These are phyloP conservation scores for Salix koriyanagi DNA, from an alignment of 345 rosid species.

Conservation along the genomic window DNA sequence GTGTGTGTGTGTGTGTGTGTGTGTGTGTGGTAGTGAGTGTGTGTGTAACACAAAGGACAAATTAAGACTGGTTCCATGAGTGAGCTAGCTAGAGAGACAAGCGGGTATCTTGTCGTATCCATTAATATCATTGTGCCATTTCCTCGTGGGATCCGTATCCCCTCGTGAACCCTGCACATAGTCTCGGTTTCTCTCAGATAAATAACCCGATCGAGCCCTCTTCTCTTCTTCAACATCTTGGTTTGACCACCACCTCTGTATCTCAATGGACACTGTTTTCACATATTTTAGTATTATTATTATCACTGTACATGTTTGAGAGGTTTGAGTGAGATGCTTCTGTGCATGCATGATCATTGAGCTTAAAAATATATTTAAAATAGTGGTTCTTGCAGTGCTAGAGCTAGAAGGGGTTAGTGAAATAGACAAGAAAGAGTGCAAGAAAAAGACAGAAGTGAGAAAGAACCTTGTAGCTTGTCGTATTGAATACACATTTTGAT, in stretches of 20 bases:
- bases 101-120: constrained; percentile 33
- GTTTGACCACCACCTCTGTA: background rate
- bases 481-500: constrained; percentile 38
- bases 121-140: constrained; percentile 30
- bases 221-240: background rate
- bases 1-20: background rate
- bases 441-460: constrained; percentile 43
- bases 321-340: constrained; percentile 7
- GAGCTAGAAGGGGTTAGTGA: constrained; percentile 19
- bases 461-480: constrained; percentile 48
- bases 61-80: background rate
- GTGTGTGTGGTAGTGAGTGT: background rate
- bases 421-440: constrained; percentile 46
- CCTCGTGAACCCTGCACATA: constrained; percentile 31
- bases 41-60: constrained; percentile 21
- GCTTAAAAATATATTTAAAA: background rate
- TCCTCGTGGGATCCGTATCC: constrained; percentile 39
- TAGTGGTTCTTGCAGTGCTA: background rate
- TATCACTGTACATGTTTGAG: background rate
- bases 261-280: background rate
- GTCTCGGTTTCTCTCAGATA: background rate
- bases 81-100: constrained; percentile 19
- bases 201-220: background rate
- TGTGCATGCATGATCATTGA: constrained; percentile 5
- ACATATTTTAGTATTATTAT: too few relatives aligned